phyloP scores from a whole-genome alignment of 2,329 filamentous ascomycete genomes.

The Sphaerulina populicola region DNA sequence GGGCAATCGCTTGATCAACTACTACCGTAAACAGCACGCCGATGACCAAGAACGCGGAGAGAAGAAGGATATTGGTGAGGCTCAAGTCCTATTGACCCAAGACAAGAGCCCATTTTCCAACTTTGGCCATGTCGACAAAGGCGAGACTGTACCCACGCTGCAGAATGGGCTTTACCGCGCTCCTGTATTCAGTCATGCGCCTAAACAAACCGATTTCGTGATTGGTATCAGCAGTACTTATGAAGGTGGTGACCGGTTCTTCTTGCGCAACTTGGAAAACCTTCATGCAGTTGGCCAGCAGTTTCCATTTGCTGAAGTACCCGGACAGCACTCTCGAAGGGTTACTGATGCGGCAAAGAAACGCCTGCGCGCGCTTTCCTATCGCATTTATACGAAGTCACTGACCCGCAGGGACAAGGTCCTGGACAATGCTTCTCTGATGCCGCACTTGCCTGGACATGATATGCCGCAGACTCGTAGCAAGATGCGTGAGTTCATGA shows the following conservation, averaged over 20 bases:
- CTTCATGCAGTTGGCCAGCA: constrained; percentile 86
- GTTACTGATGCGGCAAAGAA: constrained; percentile 97
- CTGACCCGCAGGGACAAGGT: constrained; percentile 63
- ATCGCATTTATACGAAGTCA: constrained; percentile 74
- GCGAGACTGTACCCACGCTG: constrained; percentile 80
- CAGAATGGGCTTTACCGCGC: constrained; percentile 95
- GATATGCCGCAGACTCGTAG: constrained; percentile 93
- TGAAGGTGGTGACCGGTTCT: constrained; percentile 68
- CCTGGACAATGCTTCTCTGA: constrained; percentile 58
- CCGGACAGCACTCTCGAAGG: constrained; percentile 85
- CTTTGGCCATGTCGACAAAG: constrained; percentile 85
- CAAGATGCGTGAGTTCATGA: constrained; percentile 93
- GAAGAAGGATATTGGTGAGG: constrained; percentile 79
- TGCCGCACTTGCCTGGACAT: constrained; percentile 75
- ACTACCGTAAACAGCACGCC: constrained; percentile 76
- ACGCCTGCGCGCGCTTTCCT: constrained; percentile 90
- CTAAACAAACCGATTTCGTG: constrained; percentile 74
- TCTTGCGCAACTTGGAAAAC: constrained; percentile 80
- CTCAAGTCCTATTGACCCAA: constrained; percentile 77
- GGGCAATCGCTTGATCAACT: constrained; percentile 93
- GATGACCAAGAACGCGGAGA: constrained; percentile 64
- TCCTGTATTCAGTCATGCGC: constrained; percentile 79
- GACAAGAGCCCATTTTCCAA: constrained; percentile 94
- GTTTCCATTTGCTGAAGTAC: constrained; percentile 84
- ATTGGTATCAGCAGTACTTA: constrained; percentile 75